Conservation (phyloP, 805 yeast species). For the Zygoascus bituminiphila region DNA sequence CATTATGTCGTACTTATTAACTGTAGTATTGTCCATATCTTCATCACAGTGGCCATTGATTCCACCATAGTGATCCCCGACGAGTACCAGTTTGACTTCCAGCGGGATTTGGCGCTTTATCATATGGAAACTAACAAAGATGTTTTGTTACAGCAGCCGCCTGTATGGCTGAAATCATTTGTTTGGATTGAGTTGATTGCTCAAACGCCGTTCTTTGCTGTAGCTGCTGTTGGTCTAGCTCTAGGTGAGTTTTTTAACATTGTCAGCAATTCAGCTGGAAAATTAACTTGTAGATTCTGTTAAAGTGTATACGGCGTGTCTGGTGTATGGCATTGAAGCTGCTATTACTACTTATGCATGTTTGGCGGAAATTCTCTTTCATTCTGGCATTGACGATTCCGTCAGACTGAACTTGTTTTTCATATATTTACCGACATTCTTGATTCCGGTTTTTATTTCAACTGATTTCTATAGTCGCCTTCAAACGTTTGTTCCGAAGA, state of each 20-base stretch:
- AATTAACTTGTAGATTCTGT: not conserved
- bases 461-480: slow-evolving; percentile 33
- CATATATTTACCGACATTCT: slow-evolving; percentile 62
- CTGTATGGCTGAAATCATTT: slow-evolving; percentile 66
- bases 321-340: slow-evolving; percentile 77
- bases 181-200: slow-evolving; percentile 63
- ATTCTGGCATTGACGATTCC: slow-evolving; percentile 30
- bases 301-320: slow-evolving; percentile 34
- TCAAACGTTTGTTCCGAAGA: slow-evolving; percentile 2
- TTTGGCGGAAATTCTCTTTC: slow-evolving; percentile 27
- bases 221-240: slow-evolving; percentile 33
- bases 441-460: slow-evolving; percentile 54
- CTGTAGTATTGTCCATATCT: slow-evolving; percentile 49
- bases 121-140: slow-evolving; percentile 66
- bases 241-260: slow-evolving; percentile 30
- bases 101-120: slow-evolving; percentile 42
- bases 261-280: not conserved
- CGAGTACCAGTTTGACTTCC: slow-evolving; percentile 39
- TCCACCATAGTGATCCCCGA: slow-evolving; percentile 60
- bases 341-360: slow-evolving; percentile 71
- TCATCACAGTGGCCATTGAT: slow-evolving; percentile 70
- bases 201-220: slow-evolving; percentile 80
- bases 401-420: slow-evolving; percentile 40
- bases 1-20: not conserved
- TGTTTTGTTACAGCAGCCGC: slow-evolving; percentile 49